Percentiles rank a stretch among this genome's conserved stretches.
Conservation (phyloP, 2,329 filamentous ascomycete genomes). For the Emmonsiellopsis sp. region DNA sequence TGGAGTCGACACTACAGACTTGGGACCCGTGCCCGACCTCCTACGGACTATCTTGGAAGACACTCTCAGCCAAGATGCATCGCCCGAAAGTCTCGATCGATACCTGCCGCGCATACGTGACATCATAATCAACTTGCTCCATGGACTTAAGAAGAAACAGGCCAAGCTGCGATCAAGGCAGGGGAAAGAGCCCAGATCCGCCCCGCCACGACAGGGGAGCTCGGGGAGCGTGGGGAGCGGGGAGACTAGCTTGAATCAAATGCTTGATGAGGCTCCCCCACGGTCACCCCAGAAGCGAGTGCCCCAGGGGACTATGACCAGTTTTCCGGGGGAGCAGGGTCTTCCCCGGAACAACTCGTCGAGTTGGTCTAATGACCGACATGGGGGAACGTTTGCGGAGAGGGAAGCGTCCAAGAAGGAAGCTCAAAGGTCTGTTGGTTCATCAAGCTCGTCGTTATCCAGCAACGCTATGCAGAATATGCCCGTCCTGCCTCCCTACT, state of each 20-base stretch:
- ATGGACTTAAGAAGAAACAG: constrained; percentile 94
- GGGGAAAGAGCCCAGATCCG: constrained; percentile 36
- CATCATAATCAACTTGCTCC: constrained; percentile 95
- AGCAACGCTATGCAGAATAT: constrained; percentile 68
- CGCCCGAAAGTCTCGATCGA: constrained; percentile 82
- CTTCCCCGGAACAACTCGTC: constrained; percentile 18
- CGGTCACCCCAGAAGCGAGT: constrained; percentile 25
- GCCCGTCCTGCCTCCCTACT: constrained; percentile 61
- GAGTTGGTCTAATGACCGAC: constrained; percentile 17
- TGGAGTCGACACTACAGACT: constrained; percentile 86
- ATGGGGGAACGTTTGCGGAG: constrained; percentile 26
- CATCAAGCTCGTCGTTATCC: constrained; percentile 36
- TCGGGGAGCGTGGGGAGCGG: constrained; percentile 39
- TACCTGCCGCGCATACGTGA: constrained; percentile 92
- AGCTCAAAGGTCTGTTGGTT: constrained; percentile 25
- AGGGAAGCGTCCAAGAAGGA: constrained; percentile 32
- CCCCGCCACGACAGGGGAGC: constrained; percentile 35
- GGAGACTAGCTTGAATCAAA: constrained; percentile 37
- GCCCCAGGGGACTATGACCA: constrained; percentile 31
- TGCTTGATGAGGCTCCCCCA: constrained; percentile 31
- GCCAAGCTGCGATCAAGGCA: constrained; percentile 63
- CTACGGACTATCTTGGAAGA: constrained; percentile 87
- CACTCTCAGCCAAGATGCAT: constrained; percentile 93
- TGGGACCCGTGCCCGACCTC: constrained; percentile 90
- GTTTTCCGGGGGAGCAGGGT: constrained; percentile 25